Conservation (phyloP, 1,139 yeast genomes). For the Pichia sp. region DNA sequence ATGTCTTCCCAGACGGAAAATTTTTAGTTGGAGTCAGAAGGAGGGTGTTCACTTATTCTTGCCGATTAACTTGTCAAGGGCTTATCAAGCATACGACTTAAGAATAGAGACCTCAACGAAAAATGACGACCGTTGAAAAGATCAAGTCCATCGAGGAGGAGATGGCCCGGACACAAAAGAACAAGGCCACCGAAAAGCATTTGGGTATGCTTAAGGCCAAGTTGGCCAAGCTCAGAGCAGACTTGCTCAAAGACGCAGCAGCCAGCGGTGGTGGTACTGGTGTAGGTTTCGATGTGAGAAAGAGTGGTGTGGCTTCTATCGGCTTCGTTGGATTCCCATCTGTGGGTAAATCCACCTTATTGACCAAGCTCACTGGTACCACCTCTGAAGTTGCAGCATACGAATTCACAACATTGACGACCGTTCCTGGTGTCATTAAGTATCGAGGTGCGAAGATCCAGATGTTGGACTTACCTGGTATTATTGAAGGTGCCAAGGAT, state of each 20-base stretch:
- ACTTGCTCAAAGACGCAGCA: slow-evolving; percentile 73
- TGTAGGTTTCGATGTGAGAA: slow-evolving; percentile 92
- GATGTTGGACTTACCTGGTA: slow-evolving; percentile 97
- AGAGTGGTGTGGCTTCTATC: slow-evolving; percentile 95
- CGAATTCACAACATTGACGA: slow-evolving; percentile 94
- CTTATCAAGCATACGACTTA: too few species aligned
- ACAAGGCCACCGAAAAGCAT: slow-evolving; percentile 93
- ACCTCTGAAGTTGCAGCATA: slow-evolving; percentile 97
- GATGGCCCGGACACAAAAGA: slow-evolving; percentile 92
- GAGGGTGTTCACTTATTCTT: not conserved
- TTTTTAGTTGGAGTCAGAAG: not conserved
- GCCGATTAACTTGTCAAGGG: not conserved
- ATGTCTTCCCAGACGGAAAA: not conserved
- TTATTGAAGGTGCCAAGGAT: slow-evolving; percentile 97
- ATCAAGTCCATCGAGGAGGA: slow-evolving; percentile 92
- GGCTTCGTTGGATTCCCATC: slow-evolving; percentile 99
- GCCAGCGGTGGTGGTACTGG: slow-evolving; percentile 83
- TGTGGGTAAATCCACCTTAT: slow-evolving; percentile 90
- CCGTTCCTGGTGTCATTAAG: slow-evolving; percentile 94
- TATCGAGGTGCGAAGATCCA: slow-evolving; percentile 97
- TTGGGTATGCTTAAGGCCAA: slow-evolving; percentile 96
- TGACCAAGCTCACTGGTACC: slow-evolving; percentile 87
- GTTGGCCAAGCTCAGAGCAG: slow-evolving; percentile 89
- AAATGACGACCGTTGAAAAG: slow-evolving; percentile 73
- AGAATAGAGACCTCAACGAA: not conserved